phyloP scores from a whole-genome alignment of 2,329 filamentous ascomycete species.

The Botrytis cinerea region DNA sequence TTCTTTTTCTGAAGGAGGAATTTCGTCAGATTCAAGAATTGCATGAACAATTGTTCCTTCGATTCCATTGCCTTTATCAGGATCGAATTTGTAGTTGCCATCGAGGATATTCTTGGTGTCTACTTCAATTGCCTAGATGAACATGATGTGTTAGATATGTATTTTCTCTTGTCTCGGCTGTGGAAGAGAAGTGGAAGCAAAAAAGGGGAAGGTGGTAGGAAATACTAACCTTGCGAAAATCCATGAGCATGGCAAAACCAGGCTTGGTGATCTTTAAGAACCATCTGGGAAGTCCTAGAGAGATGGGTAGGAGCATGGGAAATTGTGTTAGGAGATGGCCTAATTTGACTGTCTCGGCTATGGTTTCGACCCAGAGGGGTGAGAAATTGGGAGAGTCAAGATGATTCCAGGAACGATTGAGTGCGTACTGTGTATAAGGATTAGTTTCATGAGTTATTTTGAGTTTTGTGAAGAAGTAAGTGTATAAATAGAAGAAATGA shows the following conservation, averaged over 20 bases:
- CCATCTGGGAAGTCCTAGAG: neutral
- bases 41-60: conserved; percentile 30
- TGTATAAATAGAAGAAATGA: no score
- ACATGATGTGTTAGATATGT: neutral
- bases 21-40: conserved; percentile 28
- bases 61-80: conserved; percentile 21
- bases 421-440: conserved; percentile 30
- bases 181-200: neutral
- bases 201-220: neutral
- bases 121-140: neutral
- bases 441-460: neutral
- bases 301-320: neutral
- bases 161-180: neutral
- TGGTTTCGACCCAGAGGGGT: conserved; percentile 30
- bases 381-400: conserved; percentile 34
- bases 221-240: conserved; percentile 4
- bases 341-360: conserved; percentile 23
- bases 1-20: conserved; percentile 29
- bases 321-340: conserved; percentile 8
- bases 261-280: neutral
- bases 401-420: conserved; percentile 34
- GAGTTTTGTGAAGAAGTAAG: neutral
- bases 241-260: neutral
- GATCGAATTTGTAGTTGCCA: conserved; percentile 12
- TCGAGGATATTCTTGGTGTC: conserved; percentile 18